A percentile compares a stretch with the other conserved stretches of the same genome.
Evolutionary conservation across 768 basidiomycete species (phyloP).

Genomic region (Lactarius deliciosus): DNA sequence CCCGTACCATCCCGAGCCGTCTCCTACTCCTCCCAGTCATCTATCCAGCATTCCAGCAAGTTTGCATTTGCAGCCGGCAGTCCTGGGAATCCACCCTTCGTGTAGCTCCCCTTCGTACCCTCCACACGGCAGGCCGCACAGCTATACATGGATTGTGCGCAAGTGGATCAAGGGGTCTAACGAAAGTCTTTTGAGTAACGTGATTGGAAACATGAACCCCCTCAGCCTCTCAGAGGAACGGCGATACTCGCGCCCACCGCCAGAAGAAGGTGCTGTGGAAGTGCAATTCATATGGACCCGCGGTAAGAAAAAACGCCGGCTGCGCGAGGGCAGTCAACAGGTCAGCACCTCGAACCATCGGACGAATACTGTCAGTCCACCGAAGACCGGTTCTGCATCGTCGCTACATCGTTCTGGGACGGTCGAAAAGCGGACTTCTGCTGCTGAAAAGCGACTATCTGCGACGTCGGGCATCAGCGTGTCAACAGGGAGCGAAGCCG

Average conservation of each 20-base stretch:
- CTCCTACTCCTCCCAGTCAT: background rate
- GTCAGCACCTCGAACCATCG: slow-evolving; percentile 13
- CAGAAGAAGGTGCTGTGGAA: slow-evolving; percentile 45
- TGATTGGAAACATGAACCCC: slow-evolving; percentile 43
- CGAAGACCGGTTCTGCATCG: slow-evolving; percentile 5
- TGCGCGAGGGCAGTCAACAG: slow-evolving; percentile 3
- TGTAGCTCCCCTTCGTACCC: slow-evolving; percentile 50
- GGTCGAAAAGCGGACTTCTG: background rate
- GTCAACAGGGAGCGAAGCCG: slow-evolving; percentile 23
- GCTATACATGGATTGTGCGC: slow-evolving; percentile 76
- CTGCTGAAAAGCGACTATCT: slow-evolving; percentile 22
- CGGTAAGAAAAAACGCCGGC: slow-evolving; percentile 38
- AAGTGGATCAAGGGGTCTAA: slow-evolving; percentile 68
- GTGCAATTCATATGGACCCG: slow-evolving; percentile 81
- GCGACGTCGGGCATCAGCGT: slow-evolving; percentile 22
- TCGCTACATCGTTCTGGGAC: slow-evolving; percentile 13
- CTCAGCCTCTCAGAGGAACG: slow-evolving; percentile 29
- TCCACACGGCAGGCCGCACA: slow-evolving; percentile 42
- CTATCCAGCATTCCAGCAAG: slow-evolving; percentile 12
- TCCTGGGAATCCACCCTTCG: slow-evolving; percentile 70
- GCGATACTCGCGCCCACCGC: slow-evolving; percentile 19
- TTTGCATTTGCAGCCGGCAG: slow-evolving; percentile 40
- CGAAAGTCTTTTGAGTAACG: slow-evolving; percentile 45
- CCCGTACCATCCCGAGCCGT: slow-evolving; percentile 18
- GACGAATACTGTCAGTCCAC: background rate